These are phyloP conservation scores for Thermothielavioides terrestris DNA, from an alignment of 495 filamentous ascomycete genomes.

Conservation along the genomic window DNA sequence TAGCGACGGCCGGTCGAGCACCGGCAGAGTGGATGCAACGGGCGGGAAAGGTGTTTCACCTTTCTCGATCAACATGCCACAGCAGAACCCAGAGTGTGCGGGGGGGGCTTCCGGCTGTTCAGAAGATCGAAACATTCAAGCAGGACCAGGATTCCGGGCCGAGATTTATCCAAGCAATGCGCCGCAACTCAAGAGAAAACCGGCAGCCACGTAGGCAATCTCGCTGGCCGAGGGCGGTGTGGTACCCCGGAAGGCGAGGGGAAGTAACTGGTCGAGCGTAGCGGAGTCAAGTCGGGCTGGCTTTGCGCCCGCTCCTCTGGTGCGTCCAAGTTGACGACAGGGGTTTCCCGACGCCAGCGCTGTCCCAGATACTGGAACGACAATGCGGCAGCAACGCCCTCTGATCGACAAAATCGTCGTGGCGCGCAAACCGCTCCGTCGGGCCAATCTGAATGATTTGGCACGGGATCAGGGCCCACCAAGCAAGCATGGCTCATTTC, in stretches of 20 bases:
- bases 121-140: neutral
- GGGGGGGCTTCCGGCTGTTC: slow-evolving; percentile 8
- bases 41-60: slow-evolving; percentile 4
- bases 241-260: neutral
- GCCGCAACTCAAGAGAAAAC: neutral
- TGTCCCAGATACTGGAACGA: slow-evolving; percentile 12
- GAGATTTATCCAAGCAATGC: neutral
- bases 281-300: neutral
- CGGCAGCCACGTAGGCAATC: slow-evolving; percentile 15
- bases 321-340: slow-evolving; percentile 15
- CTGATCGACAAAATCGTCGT: slow-evolving; percentile 33
- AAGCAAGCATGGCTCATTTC: slow-evolving; percentile 25
- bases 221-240: slow-evolving; percentile 18
- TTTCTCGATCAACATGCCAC: slow-evolving; percentile 13
- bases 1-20: slow-evolving; percentile 13
- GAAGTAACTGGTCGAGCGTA: slow-evolving; percentile 9
- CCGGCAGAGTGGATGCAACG: slow-evolving; percentile 4
- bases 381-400: slow-evolving; percentile 20
- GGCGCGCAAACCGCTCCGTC: slow-evolving; percentile 21
- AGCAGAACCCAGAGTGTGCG: slow-evolving; percentile 2
- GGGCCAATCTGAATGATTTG: slow-evolving; percentile 28
- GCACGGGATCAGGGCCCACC: slow-evolving; percentile 20
- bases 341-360: slow-evolving; percentile 9
- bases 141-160: neutral
- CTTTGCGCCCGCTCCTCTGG: slow-evolving; percentile 13